Evolutionary conservation across 2,329 filamentous ascomycete genomes (phyloP).

Genomic region (Fusarium palustre): DNA sequence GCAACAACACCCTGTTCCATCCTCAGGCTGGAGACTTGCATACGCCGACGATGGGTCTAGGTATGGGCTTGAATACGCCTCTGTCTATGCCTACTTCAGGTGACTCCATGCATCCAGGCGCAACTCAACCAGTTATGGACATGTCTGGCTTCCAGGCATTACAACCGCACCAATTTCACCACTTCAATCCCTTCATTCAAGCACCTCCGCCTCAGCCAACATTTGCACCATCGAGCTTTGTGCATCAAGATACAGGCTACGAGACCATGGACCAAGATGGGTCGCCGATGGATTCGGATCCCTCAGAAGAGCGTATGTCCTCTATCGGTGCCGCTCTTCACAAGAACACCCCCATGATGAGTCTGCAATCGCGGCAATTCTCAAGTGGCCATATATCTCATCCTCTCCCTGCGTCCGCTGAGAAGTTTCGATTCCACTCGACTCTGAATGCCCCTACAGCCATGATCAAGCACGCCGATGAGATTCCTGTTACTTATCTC

Average conservation of each 20-base stretch:
- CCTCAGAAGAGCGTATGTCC: constrained; percentile 62
- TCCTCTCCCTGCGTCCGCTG: constrained; percentile 65
- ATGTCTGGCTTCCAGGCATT: constrained; percentile 75
- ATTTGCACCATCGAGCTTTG: constrained; percentile 83
- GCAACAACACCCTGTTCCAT: constrained; percentile 83
- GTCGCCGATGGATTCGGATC: constrained; percentile 71
- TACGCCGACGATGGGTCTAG: constrained; percentile 79
- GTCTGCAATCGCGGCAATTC: constrained; percentile 65
- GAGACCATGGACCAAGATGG: constrained; percentile 82
- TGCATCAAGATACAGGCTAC: constrained; percentile 83
- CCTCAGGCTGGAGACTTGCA: constrained; percentile 87
- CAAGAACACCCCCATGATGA: constrained; percentile 69
- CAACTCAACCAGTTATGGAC: constrained; percentile 65
- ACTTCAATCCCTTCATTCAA: constrained; percentile 79
- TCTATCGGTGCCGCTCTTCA: constrained; percentile 72
- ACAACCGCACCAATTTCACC: constrained; percentile 70
- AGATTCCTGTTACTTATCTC: constrained; percentile 96
- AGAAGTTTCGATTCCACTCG: constrained; percentile 89
- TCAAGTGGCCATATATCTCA: constrained; percentile 60
- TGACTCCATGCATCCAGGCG: constrained; percentile 69
- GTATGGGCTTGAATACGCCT: constrained; percentile 83
- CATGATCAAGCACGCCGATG: constrained; percentile 90
- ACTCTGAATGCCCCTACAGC: constrained; percentile 94
- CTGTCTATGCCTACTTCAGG: constrained; percentile 81
- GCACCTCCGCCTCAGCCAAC: constrained; percentile 66